Base-by-base conservation (phyloP, 176 grass and related monocot genomes). In the Zizania latifolia region DNA sequence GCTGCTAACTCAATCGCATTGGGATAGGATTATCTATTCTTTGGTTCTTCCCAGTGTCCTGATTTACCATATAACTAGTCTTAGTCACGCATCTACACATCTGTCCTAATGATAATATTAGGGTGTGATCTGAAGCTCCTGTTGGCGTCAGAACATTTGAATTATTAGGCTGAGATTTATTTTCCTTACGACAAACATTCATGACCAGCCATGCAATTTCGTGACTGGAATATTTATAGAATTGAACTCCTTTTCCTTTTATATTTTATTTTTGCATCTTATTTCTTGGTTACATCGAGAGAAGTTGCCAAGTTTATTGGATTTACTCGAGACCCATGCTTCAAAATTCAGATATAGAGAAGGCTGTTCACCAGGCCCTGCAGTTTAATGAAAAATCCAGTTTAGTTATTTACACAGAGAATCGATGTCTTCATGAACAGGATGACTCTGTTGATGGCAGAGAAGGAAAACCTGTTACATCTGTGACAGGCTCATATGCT, bases 401-500 rank as follows among this genome's bases (percentile, higher is more conserved):
- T 78, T 19, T 69, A 22, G 12, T 9, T 83, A 55, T 58, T 61
- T 73, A 80, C 70, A 79, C 1, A 72, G 44, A 15, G 33, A 80
- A 80, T 38, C 71, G 30, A 48, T 76, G 28, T 19, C 13, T 48
- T 43, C 29, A 3, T 38, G 75, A 70, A 27, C 56, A 65, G 39
- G 13, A 46, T 23, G 77, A 32, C 74, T n/a, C n/a, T 68, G 63
- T 53, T 41, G 34, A 56, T 17, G 1, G 16, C 63, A 71, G 62
- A 76, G 44, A 75, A 58, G 23, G 50, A 64, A 88, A 68, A 4
- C 36, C 63, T 84, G 62, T 62, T 64, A 65, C 76, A 84, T 57
- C 37, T 76, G 44, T 28, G 70, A 70, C 76, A 80, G 17, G 81
- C 81, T 55, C 84, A 79, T 88, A 88, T 2, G 22, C 81, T 3